A percentile compares a stretch with the other conserved stretches of the same genome.
These are phyloP conservation scores for Globisporangium parvum DNA, from an alignment of 352 stramenopile genomes.

Conservation along the genomic window DNA sequence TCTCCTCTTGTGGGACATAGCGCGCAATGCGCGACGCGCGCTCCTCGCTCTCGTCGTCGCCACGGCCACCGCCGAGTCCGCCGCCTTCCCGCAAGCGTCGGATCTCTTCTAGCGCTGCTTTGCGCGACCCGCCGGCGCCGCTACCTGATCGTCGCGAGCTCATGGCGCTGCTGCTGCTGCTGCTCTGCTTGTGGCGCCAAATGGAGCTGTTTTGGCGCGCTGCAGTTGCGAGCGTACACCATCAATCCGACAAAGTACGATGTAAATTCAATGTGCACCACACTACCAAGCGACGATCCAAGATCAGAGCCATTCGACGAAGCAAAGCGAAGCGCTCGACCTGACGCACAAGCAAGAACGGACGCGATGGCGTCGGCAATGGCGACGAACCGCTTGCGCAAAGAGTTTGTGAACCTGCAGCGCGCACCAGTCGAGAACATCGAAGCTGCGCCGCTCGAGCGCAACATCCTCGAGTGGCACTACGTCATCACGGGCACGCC, in stretches of 20 bases:
- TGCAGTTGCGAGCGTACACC: too few relatives aligned
- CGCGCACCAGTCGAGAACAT: conserved; percentile 89
- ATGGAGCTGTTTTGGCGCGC: not conserved
- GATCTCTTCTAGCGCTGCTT: conserved; percentile 71
- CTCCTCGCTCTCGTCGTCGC: conserved; percentile 5
- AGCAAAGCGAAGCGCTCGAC: too few relatives aligned
- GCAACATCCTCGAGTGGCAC: conserved; percentile 95
- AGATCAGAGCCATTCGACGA: too few relatives aligned
- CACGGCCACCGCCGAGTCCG: not conserved
- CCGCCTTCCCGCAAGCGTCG: conserved; percentile 56
- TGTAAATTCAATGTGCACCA: conserved; percentile 19
- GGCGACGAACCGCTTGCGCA: conserved; percentile 85
- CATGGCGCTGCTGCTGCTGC: conserved; percentile 21
- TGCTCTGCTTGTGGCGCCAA: not conserved
- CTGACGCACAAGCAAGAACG: too few relatives aligned
- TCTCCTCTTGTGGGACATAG: conserved; percentile 73
- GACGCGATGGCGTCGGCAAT: conserved; percentile 61
- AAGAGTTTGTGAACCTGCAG: conserved; percentile 86
- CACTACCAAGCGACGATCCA: too few relatives aligned
- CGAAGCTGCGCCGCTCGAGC: conserved; percentile 77
- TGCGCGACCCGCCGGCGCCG: conserved; percentile 29
- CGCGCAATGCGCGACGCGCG: conserved; percentile 46
- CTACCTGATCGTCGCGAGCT: conserved; percentile 46
- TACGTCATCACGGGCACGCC: conserved; percentile 85
- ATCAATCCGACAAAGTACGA: conserved; percentile 45